Base-by-base conservation (phyloP, 2,329 filamentous ascomycete genomes). In the Exophiala dermatitidis region DNA sequence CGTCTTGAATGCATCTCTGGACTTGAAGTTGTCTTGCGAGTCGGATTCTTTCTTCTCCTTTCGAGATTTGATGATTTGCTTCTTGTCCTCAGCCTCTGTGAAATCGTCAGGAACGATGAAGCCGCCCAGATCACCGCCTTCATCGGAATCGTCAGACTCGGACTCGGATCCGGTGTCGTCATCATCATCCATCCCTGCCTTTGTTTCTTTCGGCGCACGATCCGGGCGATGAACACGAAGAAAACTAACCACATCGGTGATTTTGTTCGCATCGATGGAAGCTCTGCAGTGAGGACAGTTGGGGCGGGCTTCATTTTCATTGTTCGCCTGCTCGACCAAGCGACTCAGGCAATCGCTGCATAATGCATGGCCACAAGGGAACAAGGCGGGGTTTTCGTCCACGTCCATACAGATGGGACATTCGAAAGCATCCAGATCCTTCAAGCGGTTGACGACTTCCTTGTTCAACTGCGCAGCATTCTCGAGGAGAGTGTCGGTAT, bases 401-500 rank as follows among this genome's bases (percentile, higher is more conserved):
- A 76, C 82, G 63, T 95, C 90, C 54, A 86, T 84, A 67, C 90
- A 95, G 19, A 93, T 83, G 0, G 87, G 87, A 64, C 90, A 95
- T 65, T 90, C 85, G 46, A 91, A 88, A 1, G 75, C 78, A 1
- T 82, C 75, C 4, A 73, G 70, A 8, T 73, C 37, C 58, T 74
- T 85, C 65, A 93, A 77, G 4, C 88, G 44, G 3, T 19, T n/a
- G 32, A 46, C 32, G n/a, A 36, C 44, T 46, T 46, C n/a, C 32
- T 46, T 12, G 32, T 46, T 7, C 6, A 46, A 32, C 31, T 34
- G 3, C 8, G 44, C 44, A 28, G 44, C 44, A 26, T 88, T 75
- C 1, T 76, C 74, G 9, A 81, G 64, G 65, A 88, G 78, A 30
- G 83, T 75, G 4, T 79, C 71, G 46, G 77, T 75, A 2, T 73